Conservation (phyloP, 2,329 filamentous ascomycete species). For the Stagonosporopsis rhizophila region DNA sequence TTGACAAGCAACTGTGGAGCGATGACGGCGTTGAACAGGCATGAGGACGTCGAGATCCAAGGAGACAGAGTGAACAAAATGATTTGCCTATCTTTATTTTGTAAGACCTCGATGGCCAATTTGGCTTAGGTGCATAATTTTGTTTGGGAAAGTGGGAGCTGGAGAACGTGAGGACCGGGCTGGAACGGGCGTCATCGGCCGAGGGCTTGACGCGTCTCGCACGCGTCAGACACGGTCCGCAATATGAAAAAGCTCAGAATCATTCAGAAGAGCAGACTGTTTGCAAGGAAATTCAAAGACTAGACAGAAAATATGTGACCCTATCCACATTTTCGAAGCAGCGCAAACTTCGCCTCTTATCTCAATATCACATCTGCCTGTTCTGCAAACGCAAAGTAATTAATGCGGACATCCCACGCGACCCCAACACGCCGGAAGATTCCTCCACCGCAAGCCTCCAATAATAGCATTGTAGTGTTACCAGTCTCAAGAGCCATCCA, state of each 20-base stretch:
- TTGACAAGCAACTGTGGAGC: conserved; percentile 15
- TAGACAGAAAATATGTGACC: too few species aligned
- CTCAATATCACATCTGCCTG: background rate
- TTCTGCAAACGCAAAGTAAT: background rate
- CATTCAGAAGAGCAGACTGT: too few species aligned
- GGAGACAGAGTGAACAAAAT: background rate
- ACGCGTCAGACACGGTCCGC: background rate
- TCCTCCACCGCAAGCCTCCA: background rate
- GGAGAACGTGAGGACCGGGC: background rate
- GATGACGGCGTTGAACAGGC: conserved; percentile 14
- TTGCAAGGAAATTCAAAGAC: too few species aligned
- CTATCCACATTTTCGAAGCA: background rate
- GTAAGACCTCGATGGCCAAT: background rate
- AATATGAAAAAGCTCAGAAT: background rate
- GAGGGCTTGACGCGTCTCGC: background rate
- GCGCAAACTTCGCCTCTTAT: background rate
- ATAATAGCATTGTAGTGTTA: background rate
- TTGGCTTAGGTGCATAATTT: background rate
- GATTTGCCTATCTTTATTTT: background rate
- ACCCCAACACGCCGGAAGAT: background rate
- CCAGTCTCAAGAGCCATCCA: background rate
- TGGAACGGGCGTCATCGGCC: background rate
- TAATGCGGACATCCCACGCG: background rate
- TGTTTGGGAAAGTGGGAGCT: background rate
- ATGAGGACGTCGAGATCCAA: background rate